phyloP scores from a whole-genome alignment of 2,329 filamentous ascomycete species.

The Scedosporium minutisporum region DNA sequence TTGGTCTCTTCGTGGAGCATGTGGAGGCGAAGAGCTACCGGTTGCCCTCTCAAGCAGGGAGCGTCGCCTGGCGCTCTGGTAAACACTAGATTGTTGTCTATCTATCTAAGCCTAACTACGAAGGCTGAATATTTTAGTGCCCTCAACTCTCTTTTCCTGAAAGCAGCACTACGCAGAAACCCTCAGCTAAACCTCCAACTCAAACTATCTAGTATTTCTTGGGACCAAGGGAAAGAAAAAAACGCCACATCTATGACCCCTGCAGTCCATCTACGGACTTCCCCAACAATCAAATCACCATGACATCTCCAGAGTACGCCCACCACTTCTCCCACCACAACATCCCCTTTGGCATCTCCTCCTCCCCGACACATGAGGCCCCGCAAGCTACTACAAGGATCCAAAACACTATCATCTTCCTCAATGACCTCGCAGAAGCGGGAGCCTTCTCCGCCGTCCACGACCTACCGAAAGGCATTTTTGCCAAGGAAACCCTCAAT shows the following conservation, averaged over 20 bases:
- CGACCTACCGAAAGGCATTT: conserved; percentile 5
- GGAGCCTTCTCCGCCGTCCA: conserved; percentile 8
- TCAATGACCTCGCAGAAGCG: conserved; percentile 57
- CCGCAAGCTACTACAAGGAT: conserved; percentile 41
- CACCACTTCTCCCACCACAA: conserved; percentile 57
- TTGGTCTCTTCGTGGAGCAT: not conserved
- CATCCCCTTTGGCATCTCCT: conserved; percentile 68
- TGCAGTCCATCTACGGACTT: not conserved
- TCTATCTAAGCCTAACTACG: too few relatives aligned
- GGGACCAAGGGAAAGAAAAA: too few relatives aligned
- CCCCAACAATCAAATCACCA: not conserved
- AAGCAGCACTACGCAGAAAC: not conserved
- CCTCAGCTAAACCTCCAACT: not conserved
- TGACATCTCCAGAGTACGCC: conserved; percentile 9
- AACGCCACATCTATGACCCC: not conserved
- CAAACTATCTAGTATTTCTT: too few relatives aligned
- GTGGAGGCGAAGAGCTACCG: not conserved
- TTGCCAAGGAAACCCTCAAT: not conserved
- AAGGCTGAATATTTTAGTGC: not conserved
- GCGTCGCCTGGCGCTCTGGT: too few relatives aligned
- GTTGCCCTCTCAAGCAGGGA: too few relatives aligned
- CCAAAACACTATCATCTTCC: conserved; percentile 45
- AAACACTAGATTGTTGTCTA: too few relatives aligned
- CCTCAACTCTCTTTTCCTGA: not conserved
- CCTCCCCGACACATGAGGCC: conserved; percentile 38